These are phyloP conservation scores for Chenopodium berlandieri DNA, from an alignment of 148 eudicot species.

Conservation along the genomic window DNA sequence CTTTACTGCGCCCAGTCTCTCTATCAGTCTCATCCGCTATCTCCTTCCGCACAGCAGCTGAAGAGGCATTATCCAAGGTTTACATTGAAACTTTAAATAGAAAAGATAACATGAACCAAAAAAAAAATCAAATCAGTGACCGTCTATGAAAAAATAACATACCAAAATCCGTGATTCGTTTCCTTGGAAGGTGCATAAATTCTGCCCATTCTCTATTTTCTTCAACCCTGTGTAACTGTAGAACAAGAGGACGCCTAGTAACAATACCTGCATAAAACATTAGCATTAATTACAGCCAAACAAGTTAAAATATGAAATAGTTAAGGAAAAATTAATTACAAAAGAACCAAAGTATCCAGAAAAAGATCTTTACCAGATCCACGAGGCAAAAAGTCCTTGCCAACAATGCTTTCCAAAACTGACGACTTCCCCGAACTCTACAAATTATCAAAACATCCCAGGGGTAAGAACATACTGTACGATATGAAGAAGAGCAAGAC, in stretches of 20 bases:
- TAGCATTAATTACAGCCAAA: slow-evolving; percentile 4
- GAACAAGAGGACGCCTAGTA: slow-evolving; percentile 96
- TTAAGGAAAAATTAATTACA: too few relatives aligned
- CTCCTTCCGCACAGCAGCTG: slow-evolving; percentile 98
- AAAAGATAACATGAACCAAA: neutral
- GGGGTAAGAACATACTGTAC: neutral
- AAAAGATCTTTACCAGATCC: slow-evolving; percentile 69
- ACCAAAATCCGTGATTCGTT: slow-evolving; percentile 88
- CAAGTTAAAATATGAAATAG: too few relatives aligned
- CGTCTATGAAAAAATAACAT: slow-evolving; percentile 21
- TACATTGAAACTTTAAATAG: neutral
- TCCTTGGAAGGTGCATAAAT: slow-evolving; percentile 87
- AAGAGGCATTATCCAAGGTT: slow-evolving; percentile 19
- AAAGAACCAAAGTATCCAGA: neutral
- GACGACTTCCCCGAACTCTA: slow-evolving; percentile 99
- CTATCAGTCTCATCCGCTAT: slow-evolving; percentile 96
- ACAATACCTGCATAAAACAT: slow-evolving; percentile 67
- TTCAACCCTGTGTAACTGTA: slow-evolving; percentile 89
- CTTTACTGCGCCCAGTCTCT: slow-evolving; percentile 86
- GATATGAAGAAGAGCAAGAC: neutral
- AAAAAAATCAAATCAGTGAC: neutral
- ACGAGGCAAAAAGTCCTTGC: slow-evolving; percentile 98
- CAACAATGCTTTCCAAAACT: slow-evolving; percentile 91
- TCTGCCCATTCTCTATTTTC: slow-evolving; percentile 96
- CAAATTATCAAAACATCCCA: slow-evolving; percentile 23